These are phyloP conservation scores for Papilionanthe hybrid DNA, from an alignment of 116 monocot species.

Conservation along the genomic window DNA sequence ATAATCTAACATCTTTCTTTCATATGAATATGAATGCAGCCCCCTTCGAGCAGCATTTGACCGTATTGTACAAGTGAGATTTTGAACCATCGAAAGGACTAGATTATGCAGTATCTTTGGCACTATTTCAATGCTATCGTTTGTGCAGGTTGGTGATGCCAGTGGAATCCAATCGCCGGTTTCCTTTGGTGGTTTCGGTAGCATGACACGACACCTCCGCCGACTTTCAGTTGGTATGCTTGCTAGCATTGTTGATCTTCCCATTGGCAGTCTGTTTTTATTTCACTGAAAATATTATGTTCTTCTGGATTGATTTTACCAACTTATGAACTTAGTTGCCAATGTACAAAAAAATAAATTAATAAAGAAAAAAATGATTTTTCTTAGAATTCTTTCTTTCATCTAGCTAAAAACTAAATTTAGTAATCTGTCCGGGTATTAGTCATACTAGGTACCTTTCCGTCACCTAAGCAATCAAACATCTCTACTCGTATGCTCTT, in stretches of 20 bases:
- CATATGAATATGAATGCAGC: conserved; percentile 37
- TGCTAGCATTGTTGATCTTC: neutral
- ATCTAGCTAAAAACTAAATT: neutral
- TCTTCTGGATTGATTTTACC: neutral
- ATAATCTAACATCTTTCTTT: conserved; percentile 4
- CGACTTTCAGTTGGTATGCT: conserved; percentile 72
- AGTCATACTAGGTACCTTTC: neutral
- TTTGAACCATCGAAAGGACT: neutral
- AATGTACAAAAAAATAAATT: neutral
- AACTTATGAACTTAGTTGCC: neutral
- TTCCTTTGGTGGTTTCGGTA: conserved; percentile 99
- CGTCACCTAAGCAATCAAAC: neutral
- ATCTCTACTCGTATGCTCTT: neutral
- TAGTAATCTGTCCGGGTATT: too few relatives aligned
- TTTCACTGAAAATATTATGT: neutral
- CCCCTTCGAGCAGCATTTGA: conserved; percentile 82
- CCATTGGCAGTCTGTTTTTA: neutral
- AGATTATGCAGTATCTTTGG: neutral
- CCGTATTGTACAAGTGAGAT: conserved; percentile 72
- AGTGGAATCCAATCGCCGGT: conserved; percentile 98
- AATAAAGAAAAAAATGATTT: too few relatives aligned
- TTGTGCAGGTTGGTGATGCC: conserved; percentile 87
- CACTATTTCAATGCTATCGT: conserved; percentile 6
- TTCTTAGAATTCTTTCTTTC: neutral
- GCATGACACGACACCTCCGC: conserved; percentile 78